phyloP scores from a whole-genome alignment of 2,329 filamentous ascomycete genomes.

The Colletotrichum gigasporum region DNA sequence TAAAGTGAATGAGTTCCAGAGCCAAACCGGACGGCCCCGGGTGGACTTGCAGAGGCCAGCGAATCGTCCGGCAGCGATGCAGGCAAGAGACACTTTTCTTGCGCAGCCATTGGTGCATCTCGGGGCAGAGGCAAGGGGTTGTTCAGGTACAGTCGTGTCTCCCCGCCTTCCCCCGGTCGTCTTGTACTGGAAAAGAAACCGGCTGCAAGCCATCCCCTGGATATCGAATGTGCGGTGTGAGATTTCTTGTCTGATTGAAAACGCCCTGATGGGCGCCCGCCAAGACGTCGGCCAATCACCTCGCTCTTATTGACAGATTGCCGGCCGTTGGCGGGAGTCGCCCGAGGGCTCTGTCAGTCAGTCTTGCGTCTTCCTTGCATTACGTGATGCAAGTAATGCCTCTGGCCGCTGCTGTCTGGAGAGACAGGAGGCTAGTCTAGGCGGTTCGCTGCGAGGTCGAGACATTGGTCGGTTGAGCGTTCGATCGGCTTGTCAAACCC shows the following conservation, averaged over 20 bases:
- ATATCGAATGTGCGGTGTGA: conserved; percentile 31
- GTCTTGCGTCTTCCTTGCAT: conserved; percentile 26
- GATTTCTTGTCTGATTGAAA: conserved; percentile 26
- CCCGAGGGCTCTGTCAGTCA: conserved; percentile 8
- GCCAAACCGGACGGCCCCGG: conserved; percentile 2
- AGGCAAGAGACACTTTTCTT: conserved; percentile 1
- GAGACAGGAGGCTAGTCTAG: conserved; percentile 9
- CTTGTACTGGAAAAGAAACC: conserved; percentile 27
- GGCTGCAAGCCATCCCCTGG: conserved; percentile 24
- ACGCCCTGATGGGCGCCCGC: background rate
- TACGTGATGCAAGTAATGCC: conserved; percentile 30
- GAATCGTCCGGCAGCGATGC: conserved; percentile 12
- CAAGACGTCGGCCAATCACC: conserved; percentile 12
- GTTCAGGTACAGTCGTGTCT: conserved; percentile 28
- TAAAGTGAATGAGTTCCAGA: conserved; percentile 25
- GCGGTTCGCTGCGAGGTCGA: background rate
- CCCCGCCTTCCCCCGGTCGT: conserved; percentile 20
- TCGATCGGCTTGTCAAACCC: background rate
- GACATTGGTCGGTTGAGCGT: background rate
- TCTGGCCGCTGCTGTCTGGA: background rate
- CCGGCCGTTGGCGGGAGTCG: conserved; percentile 27
- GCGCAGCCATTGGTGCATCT: conserved; percentile 17
- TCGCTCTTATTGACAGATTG: background rate
- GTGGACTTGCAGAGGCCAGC: background rate
- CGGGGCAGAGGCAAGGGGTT: conserved; percentile 13